phyloP scores from a whole-genome alignment of 2,329 filamentous ascomycete genomes.

The Apiospora phragmitis region DNA sequence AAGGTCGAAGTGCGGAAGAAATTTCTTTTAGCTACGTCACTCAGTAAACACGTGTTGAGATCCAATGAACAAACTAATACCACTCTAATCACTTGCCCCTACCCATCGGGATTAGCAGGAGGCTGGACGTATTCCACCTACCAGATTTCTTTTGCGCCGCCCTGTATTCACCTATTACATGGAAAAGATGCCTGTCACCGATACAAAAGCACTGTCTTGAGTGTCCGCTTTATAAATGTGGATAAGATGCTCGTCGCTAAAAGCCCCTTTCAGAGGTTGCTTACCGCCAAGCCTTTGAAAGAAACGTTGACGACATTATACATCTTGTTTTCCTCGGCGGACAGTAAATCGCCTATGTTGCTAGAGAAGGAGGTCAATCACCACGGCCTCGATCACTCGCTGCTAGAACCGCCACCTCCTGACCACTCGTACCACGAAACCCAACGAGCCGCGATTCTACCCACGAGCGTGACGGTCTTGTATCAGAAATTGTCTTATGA shows the following conservation, averaged over 20 bases:
- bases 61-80: conserved; percentile 11
- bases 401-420: not conserved
- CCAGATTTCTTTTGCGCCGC: not conserved
- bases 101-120: not conserved
- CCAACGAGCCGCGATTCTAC: not conserved
- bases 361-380: not conserved
- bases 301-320: not conserved
- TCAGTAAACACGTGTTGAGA: not conserved
- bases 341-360: not conserved
- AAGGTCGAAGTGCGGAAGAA: not conserved
- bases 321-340: not conserved
- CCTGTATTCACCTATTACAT: too few species aligned
- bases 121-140: conserved; percentile 10
- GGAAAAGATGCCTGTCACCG: not conserved
- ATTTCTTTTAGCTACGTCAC: not conserved
- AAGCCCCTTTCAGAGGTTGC: not conserved
- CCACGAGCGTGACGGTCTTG: not conserved
- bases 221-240: too few species aligned
- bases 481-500: conserved; percentile 13
- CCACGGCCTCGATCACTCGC: not conserved
- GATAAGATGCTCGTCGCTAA: not conserved
- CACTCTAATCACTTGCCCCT: conserved; percentile 4
- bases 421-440: conserved; percentile 7
- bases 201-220: too few species aligned
- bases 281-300: not conserved